Conservation (phyloP, 805 yeast species). For the Spencermartinsiella europaea region DNA sequence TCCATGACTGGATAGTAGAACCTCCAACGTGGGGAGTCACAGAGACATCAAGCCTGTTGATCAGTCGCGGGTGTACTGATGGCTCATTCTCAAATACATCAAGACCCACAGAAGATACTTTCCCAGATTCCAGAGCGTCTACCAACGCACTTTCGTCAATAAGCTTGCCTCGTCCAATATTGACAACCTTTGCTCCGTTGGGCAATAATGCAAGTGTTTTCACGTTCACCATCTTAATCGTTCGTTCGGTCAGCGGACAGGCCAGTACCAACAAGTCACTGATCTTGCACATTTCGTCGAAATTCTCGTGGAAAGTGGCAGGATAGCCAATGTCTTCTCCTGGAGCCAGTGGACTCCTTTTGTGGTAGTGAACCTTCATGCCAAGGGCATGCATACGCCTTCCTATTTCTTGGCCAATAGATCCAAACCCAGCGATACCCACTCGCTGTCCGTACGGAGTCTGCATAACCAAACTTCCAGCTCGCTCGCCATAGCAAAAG, state of each 20-base stretch:
- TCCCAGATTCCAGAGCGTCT: slow-evolving; percentile 53
- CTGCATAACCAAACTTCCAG: slow-evolving; percentile 44
- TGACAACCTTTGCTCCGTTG: slow-evolving; percentile 57
- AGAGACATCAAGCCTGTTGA: slow-evolving; percentile 56
- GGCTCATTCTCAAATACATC: slow-evolving; percentile 73
- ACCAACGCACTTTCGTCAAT: slow-evolving; percentile 64
- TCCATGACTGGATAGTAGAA: slow-evolving; percentile 38
- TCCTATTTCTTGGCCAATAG: slow-evolving; percentile 65
- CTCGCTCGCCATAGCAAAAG: slow-evolving; percentile 38
- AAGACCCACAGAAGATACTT: slow-evolving; percentile 60
- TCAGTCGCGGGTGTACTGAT: slow-evolving; percentile 42
- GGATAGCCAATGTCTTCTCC: slow-evolving; percentile 41
- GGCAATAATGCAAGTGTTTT: slow-evolving; percentile 43
- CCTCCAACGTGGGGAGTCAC: slow-evolving; percentile 72
- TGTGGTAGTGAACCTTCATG: slow-evolving; percentile 59
- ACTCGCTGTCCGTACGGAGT: slow-evolving; percentile 56
- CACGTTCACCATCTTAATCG: slow-evolving; percentile 50
- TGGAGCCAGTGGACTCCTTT: slow-evolving; percentile 42
- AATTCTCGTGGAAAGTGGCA: slow-evolving; percentile 41
- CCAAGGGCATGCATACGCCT: slow-evolving; percentile 52
- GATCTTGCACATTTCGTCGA: slow-evolving; percentile 39
- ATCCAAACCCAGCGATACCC: slow-evolving; percentile 69
- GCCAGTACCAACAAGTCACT: slow-evolving; percentile 60
- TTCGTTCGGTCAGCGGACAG: slow-evolving; percentile 58
- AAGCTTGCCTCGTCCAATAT: slow-evolving; percentile 70